Evolutionary conservation across 345 rosid genomes (phyloP), one percentile per base, ranked within the genome.

Genomic region (Nephelium lappaceum): DNA sequence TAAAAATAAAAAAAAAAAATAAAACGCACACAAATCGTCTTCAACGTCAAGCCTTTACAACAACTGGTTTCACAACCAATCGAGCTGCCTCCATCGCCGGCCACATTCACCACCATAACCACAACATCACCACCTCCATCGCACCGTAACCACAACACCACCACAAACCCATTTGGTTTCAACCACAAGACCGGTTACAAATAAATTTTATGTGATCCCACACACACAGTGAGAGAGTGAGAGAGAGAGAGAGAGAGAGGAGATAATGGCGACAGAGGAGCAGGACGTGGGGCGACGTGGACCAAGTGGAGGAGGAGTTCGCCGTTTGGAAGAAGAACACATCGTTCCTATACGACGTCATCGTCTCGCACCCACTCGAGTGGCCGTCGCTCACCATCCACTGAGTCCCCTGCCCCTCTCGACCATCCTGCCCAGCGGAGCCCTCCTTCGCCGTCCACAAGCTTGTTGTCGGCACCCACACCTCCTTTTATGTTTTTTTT

Each of bases 341-440:
- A 19, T 94, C 95, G 2, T 86, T 94, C 70, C 91, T 96, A 72
- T 94, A 96, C 83, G 99, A 96, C 67, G 88, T 96, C 67, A 86
- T 96, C 63, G 86, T 96, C 41, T 92, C 97, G 74, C 94, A 93
- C 76, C 93, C 97, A 6, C 91, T 94, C 5, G 99, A 94, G 85
- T 93, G 97, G 97, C 98, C 99, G 0, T 96, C 97, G 57, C 97
- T 94, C n/a, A 94, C 97, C 62, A 93, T 94, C 78, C 93, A 96
- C 42, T 96, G 99, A 98, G 87, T 92, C 10, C 98, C 97, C 0
- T 77, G 91, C 0, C 47, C 23, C 4, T 58, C 82, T 2, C 87
- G 92, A 11, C 76, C 14, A 18, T 89, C 93, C 2, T 88, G 79
- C 86, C 24, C 81, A 7, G 82, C 80, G 19, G 90, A 88, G 75